Evolutionary conservation across 345 rosid species (phyloP), one percentile per base, ranked within the genome.

Genomic region (Eucalyptus leucophloia): DNA sequence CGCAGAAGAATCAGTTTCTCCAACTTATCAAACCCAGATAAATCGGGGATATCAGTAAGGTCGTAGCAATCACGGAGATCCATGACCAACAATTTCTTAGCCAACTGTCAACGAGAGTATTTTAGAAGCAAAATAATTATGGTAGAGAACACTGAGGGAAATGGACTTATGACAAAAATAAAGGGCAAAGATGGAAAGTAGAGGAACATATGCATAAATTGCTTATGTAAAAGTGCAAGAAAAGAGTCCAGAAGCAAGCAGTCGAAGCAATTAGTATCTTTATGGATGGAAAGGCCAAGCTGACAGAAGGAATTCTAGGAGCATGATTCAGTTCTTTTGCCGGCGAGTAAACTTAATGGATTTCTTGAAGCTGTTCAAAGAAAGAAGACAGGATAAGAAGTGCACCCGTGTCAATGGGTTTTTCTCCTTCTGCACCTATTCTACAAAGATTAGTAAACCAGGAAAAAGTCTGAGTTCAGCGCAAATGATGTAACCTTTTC

Each of bases 81-180:
- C 91, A 95, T 34, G 89, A 93, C 92, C 90, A 85, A 89, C 92
- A 95, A 91, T 60, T 89, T 94, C 90, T 92, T 88, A 18, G 93
- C 91, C 82, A 24, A 34, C 90, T 86, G 88, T 19, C 56, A 54
- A 40, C 44, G 53, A 16, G 67, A 18, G 44, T 44, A 24, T 47
- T 56, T 54, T 60, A 42, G 49, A 65, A 86, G 60, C n/a, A 86
- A 65, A 65, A 62, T n/a, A 14, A 65, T 65, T n/a, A 65, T n/a
- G 77, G 19, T 26, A 58, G 49, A 87, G 4, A 86, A 47, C 18
- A 28, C 2, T 9, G 50, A 28, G 37, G 50, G 37, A 86, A 86
- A 47, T 3, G 9, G 24, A 28, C 54, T 86, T 32, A 7, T 28
- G 77, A 65, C 34, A 65, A n/a, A 65, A 65, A n/a, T 65, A n/a